Percentiles rank a stretch among this genome's conserved stretches.
Conservation (phyloP, 495 filamentous ascomycete species). For the Aspergillus affinis region DNA sequence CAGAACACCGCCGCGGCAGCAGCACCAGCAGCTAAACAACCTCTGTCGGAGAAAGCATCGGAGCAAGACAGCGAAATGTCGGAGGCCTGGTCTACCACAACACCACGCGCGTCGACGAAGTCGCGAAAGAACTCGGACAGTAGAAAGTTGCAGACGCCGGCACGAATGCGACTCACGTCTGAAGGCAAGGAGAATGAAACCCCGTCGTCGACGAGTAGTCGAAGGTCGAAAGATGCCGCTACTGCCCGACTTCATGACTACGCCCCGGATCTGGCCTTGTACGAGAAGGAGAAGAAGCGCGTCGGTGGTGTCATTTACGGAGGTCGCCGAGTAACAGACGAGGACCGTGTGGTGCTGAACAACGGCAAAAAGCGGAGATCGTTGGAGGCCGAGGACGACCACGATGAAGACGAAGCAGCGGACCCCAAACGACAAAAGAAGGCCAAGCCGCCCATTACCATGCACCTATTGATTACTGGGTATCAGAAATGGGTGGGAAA, state of each 20-base stretch:
- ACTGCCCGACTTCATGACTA: slow-evolving; percentile 69
- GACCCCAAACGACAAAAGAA: slow-evolving; percentile 64
- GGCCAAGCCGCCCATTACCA: slow-evolving; percentile 56
- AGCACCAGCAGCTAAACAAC: slow-evolving; percentile 18
- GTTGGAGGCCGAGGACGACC: slow-evolving; percentile 49
- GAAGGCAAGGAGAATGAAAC: slow-evolving; percentile 85
- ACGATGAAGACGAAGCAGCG: slow-evolving; percentile 51
- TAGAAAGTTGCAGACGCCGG: slow-evolving; percentile 47
- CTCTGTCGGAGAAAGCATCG: slow-evolving; percentile 20
- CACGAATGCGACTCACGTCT: slow-evolving; percentile 35
- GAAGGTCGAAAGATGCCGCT: slow-evolving; percentile 84
- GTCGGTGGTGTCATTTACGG: slow-evolving; percentile 83
- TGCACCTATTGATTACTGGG: slow-evolving; percentile 75
- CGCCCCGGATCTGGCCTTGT: slow-evolving; percentile 80
- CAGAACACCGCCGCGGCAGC: slow-evolving; percentile 29
- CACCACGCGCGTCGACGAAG: slow-evolving; percentile 31
- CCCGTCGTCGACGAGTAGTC: slow-evolving; percentile 72
- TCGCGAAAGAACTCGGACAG: slow-evolving; percentile 27
- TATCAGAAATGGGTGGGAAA: slow-evolving; percentile 75
- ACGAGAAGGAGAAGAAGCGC: slow-evolving; percentile 90
- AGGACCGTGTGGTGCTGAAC: slow-evolving; percentile 39
- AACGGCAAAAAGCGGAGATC: slow-evolving; percentile 42
- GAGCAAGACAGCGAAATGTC: slow-evolving; percentile 18
- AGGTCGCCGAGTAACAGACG: slow-evolving; percentile 54
- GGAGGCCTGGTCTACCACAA: slow-evolving; percentile 21